Evolutionary conservation across 176 grass and related monocot genomes (phyloP), one percentile per base, ranked within the genome.

Genomic region (Zoysia pacifica): DNA sequence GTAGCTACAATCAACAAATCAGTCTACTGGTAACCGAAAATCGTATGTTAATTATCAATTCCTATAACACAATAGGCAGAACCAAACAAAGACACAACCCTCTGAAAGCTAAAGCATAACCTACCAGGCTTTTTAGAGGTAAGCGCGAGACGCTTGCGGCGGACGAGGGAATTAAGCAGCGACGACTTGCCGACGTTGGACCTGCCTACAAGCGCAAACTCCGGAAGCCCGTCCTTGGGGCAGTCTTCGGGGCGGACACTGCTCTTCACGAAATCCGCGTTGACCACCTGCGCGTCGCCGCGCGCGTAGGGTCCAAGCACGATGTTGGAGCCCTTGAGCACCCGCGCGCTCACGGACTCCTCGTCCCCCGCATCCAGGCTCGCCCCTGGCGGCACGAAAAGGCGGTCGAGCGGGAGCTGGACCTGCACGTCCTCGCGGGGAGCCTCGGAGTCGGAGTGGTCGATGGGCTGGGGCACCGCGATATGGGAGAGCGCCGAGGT

Each of bases 151-250:
- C 84, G 90, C 83, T 94, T 98, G 48, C 95, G 88, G 56, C 90
- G 90, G 35, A 98, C 92, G 45, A 98, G 56, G 16, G 95, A 98
- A 68, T 98, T 98, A 37, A 98, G 88, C 36, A 98, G 88, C 11
- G 92, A 94, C 6, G 95, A 98, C 65, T 98, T 98, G 78, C 95
- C 92, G 14, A 98, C 92, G 62, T 98, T 98, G 63, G 92, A 94
- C 40, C 92, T 81, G 9, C 92, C 92, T 37, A 98, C 92, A 39
- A 98, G 92, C 4, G 95, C 95, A 59, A 98, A 94, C 86, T 98
- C 95, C 28, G 92, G 92, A 28, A 89, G 65, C 7, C 90, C 95
- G 11, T 98, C 92, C 46, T 71, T 68, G 75, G 95, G 95, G 83
- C 92, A 98, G 45, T 98, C 95, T 50, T 84, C 92, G 9, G 90